Base-by-base conservation (phyloP, 768 basidiomycete species). In the Hygrophoropsis aurantiaca region DNA sequence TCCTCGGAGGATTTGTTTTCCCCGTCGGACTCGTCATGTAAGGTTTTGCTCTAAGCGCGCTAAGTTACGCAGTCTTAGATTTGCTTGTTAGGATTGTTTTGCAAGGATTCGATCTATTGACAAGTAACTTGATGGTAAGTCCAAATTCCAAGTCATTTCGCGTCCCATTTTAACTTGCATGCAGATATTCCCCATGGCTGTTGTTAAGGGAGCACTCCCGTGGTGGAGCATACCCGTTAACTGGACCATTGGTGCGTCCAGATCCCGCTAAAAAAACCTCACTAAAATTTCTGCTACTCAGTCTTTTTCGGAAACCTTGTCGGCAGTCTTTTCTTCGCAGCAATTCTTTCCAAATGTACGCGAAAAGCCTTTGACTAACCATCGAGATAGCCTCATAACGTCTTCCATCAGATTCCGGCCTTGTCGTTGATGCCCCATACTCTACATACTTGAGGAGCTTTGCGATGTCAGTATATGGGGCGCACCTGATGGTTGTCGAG, bases 1-100 rank as follows among this genome's bases (percentile, higher is more conserved):
- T 85, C 24, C 62, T 88, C 3, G 75, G 75, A 15, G 85, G 82
- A 13, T 78, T 86, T 39, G 81, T 88, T 20, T 88, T 88, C 61
- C 86, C 86, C 8, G 82, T 85, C 2, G 86, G 86, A 58, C 78
- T 88, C 70, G 81, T 84, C 45, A 88, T 88, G 86, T 87, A 55
- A 50, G 6, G 73, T 50, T 11, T n/a, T 11, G 5, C 1, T 7
- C 5, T 5, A 3, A 6, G 23, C 15, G 32, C 33, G 3, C 20
- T 37, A 9, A 9, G n/a, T 10, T 11, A 5, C 11, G 27, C 25
- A 19, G 41, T 53, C 21, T 57, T 21, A 11, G 27, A 18, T 8
- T 11, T 16, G 16, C 5, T 44, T 27, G 30, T 18, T 52, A 88
- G 86, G 86, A 86, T 89, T 50, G 75, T 85, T 11, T 68, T 88